Base-by-base conservation (phyloP, 2,329 filamentous ascomycete genomes). In the Fragosphaeria purpurea region DNA sequence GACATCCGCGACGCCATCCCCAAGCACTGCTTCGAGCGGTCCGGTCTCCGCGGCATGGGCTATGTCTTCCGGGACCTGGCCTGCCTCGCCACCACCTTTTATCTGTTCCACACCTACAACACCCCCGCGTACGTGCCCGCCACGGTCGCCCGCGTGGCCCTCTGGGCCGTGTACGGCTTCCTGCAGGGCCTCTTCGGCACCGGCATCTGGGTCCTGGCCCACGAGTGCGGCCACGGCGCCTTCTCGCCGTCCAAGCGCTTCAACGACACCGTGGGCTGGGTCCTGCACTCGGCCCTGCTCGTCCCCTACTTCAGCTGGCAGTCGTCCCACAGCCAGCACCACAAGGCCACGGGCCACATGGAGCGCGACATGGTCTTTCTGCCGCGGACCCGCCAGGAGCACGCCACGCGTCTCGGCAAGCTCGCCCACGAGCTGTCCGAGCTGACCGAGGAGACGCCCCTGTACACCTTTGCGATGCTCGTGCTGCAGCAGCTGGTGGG, bases 301-400 rank as follows among this genome's bases (percentile, higher is more conserved):
- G 58, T 98, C 46, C 93, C 93, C 30, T 98, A 97, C 75, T 98
- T 96, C 75, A 95, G 88, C 66, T 98, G 93, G 93, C 95, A 98
- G 75, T 90, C 97, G 71, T 95, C 89, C 59, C 93, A 98, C 74
- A 86, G 88, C 75, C 95, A 95, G 82, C 93, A 98, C 76, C 93
- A 98, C 86, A 97, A 97, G 80, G 89, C 90, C 57, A 98, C 93
- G 40, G 93, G 90, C 61, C 82, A 98, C 77, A 83, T 98, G 72
- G 89, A 94, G 72, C 88, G 91, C 60, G 93, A 98, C 71, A 98
- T 98, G 93, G 93, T 97, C 56, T 97, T 96, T 67, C 77, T 97
- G n/a, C 93, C 93, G 54, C 88, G 88, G 71, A 95, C 89, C 50
- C 84, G 90, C 53, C 82, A 93, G 58, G 72, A 86, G 65, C 90